Evolutionary conservation across 441 rosid species (phyloP), one percentile per base, ranked within the genome.

Genomic region (Gossypium laxum): DNA sequence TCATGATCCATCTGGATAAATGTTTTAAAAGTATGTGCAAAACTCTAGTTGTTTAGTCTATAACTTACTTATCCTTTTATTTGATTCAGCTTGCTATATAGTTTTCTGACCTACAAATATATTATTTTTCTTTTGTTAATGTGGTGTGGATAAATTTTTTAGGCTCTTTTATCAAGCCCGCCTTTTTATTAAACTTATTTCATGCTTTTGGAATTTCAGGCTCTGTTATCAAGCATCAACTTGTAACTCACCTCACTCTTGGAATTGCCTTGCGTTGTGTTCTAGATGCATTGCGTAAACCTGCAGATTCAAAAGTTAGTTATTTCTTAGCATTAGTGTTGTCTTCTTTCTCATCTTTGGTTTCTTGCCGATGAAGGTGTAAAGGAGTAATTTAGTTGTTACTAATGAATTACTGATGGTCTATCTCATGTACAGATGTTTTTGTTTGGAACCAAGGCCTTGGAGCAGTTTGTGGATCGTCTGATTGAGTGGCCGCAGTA

Each of bases 401-500:
- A 15, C 57, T 72, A 30, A 43, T 47, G 56, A 7, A 45, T 47
- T 67, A 50, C 54, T 75, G 50, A 62, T 74, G 60, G 55, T 70
- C 41, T 24, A 66, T 77, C 62, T 79, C 78, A 69, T 57, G 7
- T 76, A 77, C 85, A 95, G 99, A 92, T 95, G 96, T 95, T 91
- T 87, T 85, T 89, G 60, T 95, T 95, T 81, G 99, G 99, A 61
- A 92, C 93, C 68, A 91, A 89, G 82, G 98, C 99, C 7, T 79
- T 95, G 87, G 98, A 95, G 81, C 97, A 95, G 85, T 95, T 95
- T 69, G 88, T 91, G 80, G 97, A 89, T 78, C 97, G 99, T 70
- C 79, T 95, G 65, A 87, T 92, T 76, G 99, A 92, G 84, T 90
- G 95, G 93, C 99, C 99, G 4, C 99, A 91, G 61, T 95, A 95